phyloP scores from a whole-genome alignment of 2,329 filamentous ascomycete species.

The Ophiostoma fasciatum region DNA sequence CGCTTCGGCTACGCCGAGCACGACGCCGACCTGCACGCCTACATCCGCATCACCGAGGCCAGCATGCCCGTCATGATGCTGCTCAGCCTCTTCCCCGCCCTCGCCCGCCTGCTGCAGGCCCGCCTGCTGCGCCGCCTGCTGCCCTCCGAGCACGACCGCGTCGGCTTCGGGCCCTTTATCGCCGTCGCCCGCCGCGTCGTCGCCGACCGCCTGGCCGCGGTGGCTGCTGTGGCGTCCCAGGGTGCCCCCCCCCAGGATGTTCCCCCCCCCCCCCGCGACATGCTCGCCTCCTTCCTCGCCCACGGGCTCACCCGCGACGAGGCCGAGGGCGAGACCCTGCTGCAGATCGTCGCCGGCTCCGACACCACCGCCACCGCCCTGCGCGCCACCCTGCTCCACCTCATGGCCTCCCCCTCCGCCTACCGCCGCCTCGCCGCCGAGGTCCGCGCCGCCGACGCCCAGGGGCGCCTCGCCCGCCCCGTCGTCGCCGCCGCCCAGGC shows the following conservation, averaged over 20 bases:
- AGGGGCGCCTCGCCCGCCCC: conserved; percentile 10
- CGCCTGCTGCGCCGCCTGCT: conserved; percentile 25
- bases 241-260: no score
- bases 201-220: background rate
- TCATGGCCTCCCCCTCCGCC: conserved; percentile 17
- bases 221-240: no score
- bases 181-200: no score
- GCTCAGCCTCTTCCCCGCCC: conserved; percentile 23
- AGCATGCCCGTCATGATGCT: conserved; percentile 21
- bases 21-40: conserved; percentile 30
- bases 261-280: no score
- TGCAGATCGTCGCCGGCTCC: conserved; percentile 21
- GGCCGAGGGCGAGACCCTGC: conserved; percentile 21
- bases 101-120: conserved; percentile 27
- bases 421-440: conserved; percentile 19
- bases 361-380: conserved; percentile 22
- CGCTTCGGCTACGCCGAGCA: conserved; percentile 30
- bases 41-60: conserved; percentile 22
- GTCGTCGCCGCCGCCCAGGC: background rate
- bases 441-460: conserved; percentile 19
- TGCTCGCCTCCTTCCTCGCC: conserved; percentile 24
- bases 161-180: conserved; percentile 25
- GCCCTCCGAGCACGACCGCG: conserved; percentile 24
- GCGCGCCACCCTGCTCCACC: conserved; percentile 20
- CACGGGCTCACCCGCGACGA: conserved; percentile 19